Percentiles rank a stretch among this genome's conserved stretches.
Conservation (phyloP, 2,329 filamentous ascomycete species). For the Phyllosticta citrichinensis region DNA sequence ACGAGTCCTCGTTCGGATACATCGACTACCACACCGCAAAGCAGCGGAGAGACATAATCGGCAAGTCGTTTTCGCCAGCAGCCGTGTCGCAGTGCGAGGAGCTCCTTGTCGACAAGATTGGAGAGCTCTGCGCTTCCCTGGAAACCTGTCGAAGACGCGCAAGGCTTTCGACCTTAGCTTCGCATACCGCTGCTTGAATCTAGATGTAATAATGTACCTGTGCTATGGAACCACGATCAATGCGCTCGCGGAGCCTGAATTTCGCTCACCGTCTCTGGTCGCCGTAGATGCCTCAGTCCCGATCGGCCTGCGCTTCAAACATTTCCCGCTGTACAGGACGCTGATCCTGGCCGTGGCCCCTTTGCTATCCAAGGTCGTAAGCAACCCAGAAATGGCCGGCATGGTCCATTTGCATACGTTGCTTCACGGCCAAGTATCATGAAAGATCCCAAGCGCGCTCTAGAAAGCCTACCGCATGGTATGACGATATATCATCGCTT, state of each 20-base stretch:
- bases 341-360: constrained; percentile 30
- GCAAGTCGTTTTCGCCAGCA: constrained; percentile 31
- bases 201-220: constrained; percentile 24
- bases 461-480: constrained; percentile 25
- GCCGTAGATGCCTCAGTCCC: constrained; percentile 30
- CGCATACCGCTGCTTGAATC: constrained; percentile 19
- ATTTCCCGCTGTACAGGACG: constrained; percentile 28
- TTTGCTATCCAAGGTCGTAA: constrained; percentile 16
- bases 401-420: constrained; percentile 31
- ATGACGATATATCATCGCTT: constrained; percentile 30
- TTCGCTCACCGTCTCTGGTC: constrained; percentile 32
- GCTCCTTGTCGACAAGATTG: constrained; percentile 27
- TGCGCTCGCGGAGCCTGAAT: constrained; percentile 29
- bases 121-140: constrained; percentile 23
- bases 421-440: constrained; percentile 24
- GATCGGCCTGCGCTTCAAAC: constrained; percentile 30
- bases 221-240: constrained; percentile 33
- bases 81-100: constrained; percentile 28
- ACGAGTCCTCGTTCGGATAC: constrained; percentile 35
- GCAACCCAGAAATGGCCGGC: constrained; percentile 23
- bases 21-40: constrained; percentile 31
- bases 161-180: constrained; percentile 17
- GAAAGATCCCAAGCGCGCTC: constrained; percentile 18
- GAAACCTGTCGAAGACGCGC: constrained; percentile 10
- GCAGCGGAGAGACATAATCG: constrained; percentile 32